Evolutionary conservation across 2,329 filamentous ascomycete species (phyloP).

Genomic region (Penicillium corylophilum): DNA sequence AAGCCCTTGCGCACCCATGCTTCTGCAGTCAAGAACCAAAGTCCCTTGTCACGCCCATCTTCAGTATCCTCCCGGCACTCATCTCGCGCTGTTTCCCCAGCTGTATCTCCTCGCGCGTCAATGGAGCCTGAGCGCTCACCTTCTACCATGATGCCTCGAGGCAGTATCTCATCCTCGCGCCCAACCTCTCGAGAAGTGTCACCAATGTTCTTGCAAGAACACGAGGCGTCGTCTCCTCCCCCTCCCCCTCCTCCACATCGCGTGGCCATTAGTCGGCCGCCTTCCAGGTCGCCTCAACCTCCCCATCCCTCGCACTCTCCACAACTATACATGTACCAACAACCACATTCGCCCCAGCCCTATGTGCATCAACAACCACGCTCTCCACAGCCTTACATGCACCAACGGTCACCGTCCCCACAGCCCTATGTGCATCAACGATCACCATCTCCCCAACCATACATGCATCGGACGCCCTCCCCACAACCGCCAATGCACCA

Average conservation of each 20-base stretch:
- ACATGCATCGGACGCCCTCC: background rate
- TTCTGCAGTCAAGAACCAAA: slow-evolving; percentile 39
- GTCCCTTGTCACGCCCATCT: slow-evolving; percentile 34
- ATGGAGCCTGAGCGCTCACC: slow-evolving; percentile 21
- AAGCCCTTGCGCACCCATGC: slow-evolving; percentile 39
- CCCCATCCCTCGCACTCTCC: background rate
- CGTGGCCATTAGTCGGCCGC: slow-evolving; percentile 50
- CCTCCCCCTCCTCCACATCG: slow-evolving; percentile 80
- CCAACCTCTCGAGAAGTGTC: slow-evolving; percentile 31
- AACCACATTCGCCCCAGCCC: slow-evolving; percentile 14
- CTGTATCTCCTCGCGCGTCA: slow-evolving; percentile 27
- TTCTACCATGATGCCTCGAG: slow-evolving; percentile 16
- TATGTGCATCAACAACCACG: slow-evolving; percentile 12
- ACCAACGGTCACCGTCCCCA: background rate
- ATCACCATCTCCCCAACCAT: background rate
- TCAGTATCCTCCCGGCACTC: slow-evolving; percentile 33
- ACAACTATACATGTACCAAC: background rate
- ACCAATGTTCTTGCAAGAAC: slow-evolving; percentile 42
- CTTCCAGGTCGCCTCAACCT: slow-evolving; percentile 17
- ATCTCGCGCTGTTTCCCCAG: slow-evolving; percentile 27
- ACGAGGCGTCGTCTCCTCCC: slow-evolving; percentile 73
- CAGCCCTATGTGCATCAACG: background rate
- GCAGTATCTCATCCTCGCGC: slow-evolving; percentile 18
- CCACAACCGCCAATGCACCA: background rate
- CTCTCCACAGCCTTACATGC: background rate